Evolutionary conservation across 2,329 filamentous ascomycete genomes (phyloP), one percentile per base, ranked within the genome.

Genomic region (Coniochaeta hoffmannii): DNA sequence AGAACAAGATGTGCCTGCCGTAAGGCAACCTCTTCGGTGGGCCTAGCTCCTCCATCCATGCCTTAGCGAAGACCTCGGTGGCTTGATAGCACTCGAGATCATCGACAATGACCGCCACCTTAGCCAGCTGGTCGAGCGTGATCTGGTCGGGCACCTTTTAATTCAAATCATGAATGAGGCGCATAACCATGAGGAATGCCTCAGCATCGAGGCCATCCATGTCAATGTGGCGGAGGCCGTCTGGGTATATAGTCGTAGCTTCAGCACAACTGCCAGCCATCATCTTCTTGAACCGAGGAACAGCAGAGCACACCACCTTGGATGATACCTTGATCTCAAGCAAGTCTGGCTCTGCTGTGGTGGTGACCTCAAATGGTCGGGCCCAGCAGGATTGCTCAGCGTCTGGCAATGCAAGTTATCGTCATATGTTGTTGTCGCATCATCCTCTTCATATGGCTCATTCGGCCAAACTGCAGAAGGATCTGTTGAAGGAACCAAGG

Each of bases 1-100:
- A 70, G 8, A 65, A 61, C 17, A 65, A 58, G 24, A 68, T 56
- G 10, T 65, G 63, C 17, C 61, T 57, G 26, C 55, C 55, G 54
- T 62, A 59, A 15, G 36, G 8, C 7, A 6, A 7, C 7, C 8
- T 62, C 60, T 24, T 63, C 26, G 10, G 22, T 17, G 5, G 41
- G 52, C n/a, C 44, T 19, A 50, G 44, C 24, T 24, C 24, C 7
- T 28, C 9, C 14, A 50, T 24, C 44, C 44, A 50, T 5, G 10
- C 7, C 44, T 50, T 19, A n/a, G 19, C 17, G 14, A 9, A 6
- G 6, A 50, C 5, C 17, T 6, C 44, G 11, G 26, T 19, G n/a
- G 44, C 44, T 7, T 50, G 10, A 19, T 6, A 10, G n/a, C 44
- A 50, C 7, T n/a, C 19, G 8, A 50, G n/a, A 14, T 50, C 19